Conservation (phyloP, 352 stramenopile genomes). For the Lagenidium giganteum region DNA sequence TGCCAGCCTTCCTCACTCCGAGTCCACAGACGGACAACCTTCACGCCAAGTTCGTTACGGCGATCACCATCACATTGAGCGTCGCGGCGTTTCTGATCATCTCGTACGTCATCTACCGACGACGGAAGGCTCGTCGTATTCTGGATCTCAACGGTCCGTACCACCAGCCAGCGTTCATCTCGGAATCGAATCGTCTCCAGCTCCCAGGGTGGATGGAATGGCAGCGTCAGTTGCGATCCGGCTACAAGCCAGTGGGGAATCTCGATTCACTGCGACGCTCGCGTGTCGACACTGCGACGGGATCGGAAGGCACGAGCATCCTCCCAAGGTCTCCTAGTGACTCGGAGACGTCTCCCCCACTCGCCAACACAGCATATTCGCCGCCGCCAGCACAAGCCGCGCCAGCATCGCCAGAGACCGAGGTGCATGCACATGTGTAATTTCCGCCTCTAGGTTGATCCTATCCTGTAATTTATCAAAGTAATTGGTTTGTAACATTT, state of each 20-base stretch:
- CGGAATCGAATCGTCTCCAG: conserved; percentile 8
- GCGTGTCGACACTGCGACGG: background rate
- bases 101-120: conserved; percentile 3
- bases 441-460: too few species aligned
- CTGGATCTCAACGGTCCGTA: conserved; percentile 18
- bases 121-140: background rate
- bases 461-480: too few species aligned
- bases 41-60: conserved; percentile 12
- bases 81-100: conserved; percentile 3
- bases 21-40: conserved; percentile 10
- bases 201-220: conserved; percentile 19
- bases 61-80: conserved; percentile 5
- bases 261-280: conserved; percentile 12
- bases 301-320: conserved; percentile 5
- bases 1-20: conserved; percentile 11
- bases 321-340: too few species aligned
- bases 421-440: too few species aligned
- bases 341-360: too few species aligned
- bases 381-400: too few species aligned
- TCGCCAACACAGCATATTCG: too few species aligned
- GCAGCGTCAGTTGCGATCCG: conserved; percentile 11
- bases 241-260: conserved; percentile 5
- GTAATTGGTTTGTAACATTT: too few species aligned
- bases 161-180: conserved; percentile 7
- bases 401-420: too few species aligned